A percentile compares a stretch with the other conserved stretches of the same genome.
Evolutionary conservation across 2,329 filamentous ascomycete species (phyloP).

Genomic region (Clonostachys sp.): DNA sequence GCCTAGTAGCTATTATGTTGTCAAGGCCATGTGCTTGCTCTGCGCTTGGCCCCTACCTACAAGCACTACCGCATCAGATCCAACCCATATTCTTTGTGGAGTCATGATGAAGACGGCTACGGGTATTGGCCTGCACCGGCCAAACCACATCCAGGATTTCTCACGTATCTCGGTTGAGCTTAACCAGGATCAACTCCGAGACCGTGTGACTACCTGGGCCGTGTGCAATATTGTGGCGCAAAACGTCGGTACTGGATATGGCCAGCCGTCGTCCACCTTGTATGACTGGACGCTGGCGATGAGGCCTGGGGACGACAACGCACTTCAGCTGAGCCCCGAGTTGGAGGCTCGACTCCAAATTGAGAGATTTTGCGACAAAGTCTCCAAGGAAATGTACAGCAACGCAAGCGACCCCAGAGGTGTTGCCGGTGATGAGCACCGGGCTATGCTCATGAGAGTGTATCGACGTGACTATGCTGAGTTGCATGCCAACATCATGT

Average conservation of each 20-base stretch:
- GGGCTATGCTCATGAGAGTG: slow-evolving; percentile 62
- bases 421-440: slow-evolving; percentile 62
- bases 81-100: slow-evolving; percentile 76
- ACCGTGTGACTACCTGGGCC: slow-evolving; percentile 77
- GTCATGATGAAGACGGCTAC: slow-evolving; percentile 87
- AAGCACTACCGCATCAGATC: slow-evolving; percentile 75
- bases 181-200: slow-evolving; percentile 73
- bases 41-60: slow-evolving; percentile 81
- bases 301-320: slow-evolving; percentile 53
- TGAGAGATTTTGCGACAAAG: slow-evolving; percentile 72
- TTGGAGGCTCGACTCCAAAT: slow-evolving; percentile 66
- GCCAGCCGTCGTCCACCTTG: slow-evolving; percentile 72
- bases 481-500: slow-evolving; percentile 55
- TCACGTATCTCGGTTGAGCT: slow-evolving; percentile 70
- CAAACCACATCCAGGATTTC: slow-evolving; percentile 80
- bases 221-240: slow-evolving; percentile 83
- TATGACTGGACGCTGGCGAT: slow-evolving; percentile 71
- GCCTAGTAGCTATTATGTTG: slow-evolving; percentile 73
- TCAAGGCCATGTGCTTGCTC: slow-evolving; percentile 74
- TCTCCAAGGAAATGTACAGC: slow-evolving; percentile 75
- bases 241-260: slow-evolving; percentile 77
- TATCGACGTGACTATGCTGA: slow-evolving; percentile 62
- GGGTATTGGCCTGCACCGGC: slow-evolving; percentile 76
- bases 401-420: slow-evolving; percentile 70
- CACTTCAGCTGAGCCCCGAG: slow-evolving; percentile 54